Evolutionary conservation across 306 rosid species (phyloP).

Genomic region (Quercus aquifolioides): DNA sequence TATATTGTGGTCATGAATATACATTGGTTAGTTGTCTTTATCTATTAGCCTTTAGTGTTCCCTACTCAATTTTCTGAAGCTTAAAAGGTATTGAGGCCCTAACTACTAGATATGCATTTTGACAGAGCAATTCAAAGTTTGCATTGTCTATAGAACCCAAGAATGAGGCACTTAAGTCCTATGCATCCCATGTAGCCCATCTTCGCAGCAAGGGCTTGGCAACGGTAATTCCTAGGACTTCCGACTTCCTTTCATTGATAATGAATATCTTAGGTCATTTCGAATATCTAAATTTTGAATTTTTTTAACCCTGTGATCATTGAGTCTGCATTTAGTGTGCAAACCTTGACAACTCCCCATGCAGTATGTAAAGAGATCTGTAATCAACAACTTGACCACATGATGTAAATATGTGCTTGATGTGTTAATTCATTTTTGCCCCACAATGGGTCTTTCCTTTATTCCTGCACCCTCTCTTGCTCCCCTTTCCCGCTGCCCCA

Average conservation of each 20-base stretch:
- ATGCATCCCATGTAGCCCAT: slow-evolving; percentile 64
- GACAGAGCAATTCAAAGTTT: slow-evolving; percentile 83
- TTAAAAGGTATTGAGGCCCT: slow-evolving; percentile 7
- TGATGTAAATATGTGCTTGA: not conserved
- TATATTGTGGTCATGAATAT: slow-evolving; percentile 86
- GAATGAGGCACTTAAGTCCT: slow-evolving; percentile 81
- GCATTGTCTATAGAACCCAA: slow-evolving; percentile 83
- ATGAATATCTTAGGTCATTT: not conserved
- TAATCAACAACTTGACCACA: not conserved
- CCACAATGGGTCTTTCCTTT: not conserved
- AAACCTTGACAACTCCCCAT: not conserved
- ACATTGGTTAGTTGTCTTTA: slow-evolving; percentile 59
- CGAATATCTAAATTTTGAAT: not conserved
- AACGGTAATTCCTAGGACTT: slow-evolving; percentile 53
- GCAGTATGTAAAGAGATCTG: not conserved
- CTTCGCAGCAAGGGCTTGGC: slow-evolving; percentile 79
- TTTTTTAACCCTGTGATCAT: not conserved
- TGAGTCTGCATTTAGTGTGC: not conserved
- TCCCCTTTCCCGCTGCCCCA: too few species aligned
- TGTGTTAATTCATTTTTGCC: not conserved
- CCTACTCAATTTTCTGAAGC: slow-evolving; percentile 9
- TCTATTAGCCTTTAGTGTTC: slow-evolving; percentile 1
- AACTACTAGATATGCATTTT: slow-evolving; percentile 26
- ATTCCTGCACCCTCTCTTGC: too few species aligned
- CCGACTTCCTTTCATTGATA: not conserved